Conservation (phyloP, 2,329 filamentous ascomycete species). For the Sphaerulina vaccinii region DNA sequence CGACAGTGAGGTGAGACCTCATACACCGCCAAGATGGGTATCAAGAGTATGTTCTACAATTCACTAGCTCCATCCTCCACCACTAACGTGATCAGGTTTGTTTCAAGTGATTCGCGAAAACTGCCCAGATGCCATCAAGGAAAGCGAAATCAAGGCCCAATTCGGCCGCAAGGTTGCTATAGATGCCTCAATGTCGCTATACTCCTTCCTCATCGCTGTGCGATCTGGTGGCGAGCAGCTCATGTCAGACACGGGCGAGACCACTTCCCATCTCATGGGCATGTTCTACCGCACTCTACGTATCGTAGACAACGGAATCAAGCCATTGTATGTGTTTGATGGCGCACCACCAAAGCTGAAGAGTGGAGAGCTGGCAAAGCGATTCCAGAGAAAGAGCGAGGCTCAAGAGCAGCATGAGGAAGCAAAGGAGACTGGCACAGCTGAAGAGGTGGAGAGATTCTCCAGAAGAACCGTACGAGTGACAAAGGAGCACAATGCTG, state of each 20-base stretch:
- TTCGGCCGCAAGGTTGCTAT: slow-evolving; percentile 85
- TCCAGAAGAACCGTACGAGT: slow-evolving; percentile 88
- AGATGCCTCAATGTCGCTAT: slow-evolving; percentile 85
- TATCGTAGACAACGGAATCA: slow-evolving; percentile 98
- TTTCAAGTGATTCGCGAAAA: slow-evolving; percentile 57
- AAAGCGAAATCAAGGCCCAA: slow-evolving; percentile 97
- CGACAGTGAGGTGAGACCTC: slow-evolving; percentile 4
- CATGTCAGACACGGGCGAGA: slow-evolving; percentile 91
- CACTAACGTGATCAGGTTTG: slow-evolving; percentile 36
- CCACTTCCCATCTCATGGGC: slow-evolving; percentile 97
- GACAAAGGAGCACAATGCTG: slow-evolving; percentile 93
- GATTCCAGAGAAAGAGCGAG: slow-evolving; percentile 91
- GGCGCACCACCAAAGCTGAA: slow-evolving; percentile 96
- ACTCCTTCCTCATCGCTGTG: slow-evolving; percentile 97
- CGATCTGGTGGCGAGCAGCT: slow-evolving; percentile 95
- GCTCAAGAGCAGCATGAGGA: slow-evolving; percentile 88
- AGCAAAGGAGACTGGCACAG: slow-evolving; percentile 94
- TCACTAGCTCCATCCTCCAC: too few relatives aligned
- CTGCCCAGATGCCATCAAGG: slow-evolving; percentile 91
- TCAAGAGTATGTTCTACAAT: slow-evolving; percentile 34
- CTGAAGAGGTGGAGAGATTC: slow-evolving; percentile 98
- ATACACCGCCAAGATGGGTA: slow-evolving; percentile 35
- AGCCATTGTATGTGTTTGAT: slow-evolving; percentile 97
- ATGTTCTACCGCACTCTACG: slow-evolving; percentile 99
- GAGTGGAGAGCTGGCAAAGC: slow-evolving; percentile 92